A percentile compares a stretch with the other conserved stretches of the same genome.
Conservation (phyloP, 2,329 filamentous ascomycete genomes). For the Alternaria tenuissima region DNA sequence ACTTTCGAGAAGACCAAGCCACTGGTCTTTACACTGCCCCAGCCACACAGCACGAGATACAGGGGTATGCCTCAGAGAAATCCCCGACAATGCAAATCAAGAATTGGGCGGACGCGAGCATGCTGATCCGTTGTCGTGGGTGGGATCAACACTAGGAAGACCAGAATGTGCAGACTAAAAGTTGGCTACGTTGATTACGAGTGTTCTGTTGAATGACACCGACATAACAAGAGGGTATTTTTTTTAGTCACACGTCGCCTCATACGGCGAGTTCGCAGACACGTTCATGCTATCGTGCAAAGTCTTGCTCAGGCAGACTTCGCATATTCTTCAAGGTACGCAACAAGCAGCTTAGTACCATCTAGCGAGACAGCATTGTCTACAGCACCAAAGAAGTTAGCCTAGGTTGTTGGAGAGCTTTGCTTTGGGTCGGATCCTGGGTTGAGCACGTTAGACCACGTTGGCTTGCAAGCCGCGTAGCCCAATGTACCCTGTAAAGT, state of each 20-base stretch:
- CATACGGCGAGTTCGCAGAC: slow-evolving; percentile 15
- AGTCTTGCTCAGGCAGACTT: slow-evolving; percentile 34
- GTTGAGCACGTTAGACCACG: slow-evolving; percentile 6
- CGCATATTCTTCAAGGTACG: slow-evolving; percentile 70
- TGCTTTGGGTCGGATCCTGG: slow-evolving; percentile 11
- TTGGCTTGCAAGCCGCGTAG: slow-evolving; percentile 8
- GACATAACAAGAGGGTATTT: not conserved
- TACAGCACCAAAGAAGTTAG: slow-evolving; percentile 33
- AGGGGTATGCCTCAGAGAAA: slow-evolving; percentile 26
- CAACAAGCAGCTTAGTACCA: slow-evolving; percentile 72
- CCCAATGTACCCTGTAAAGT: slow-evolving; percentile 23
- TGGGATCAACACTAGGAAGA: slow-evolving; percentile 6
- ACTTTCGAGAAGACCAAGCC: slow-evolving; percentile 29
- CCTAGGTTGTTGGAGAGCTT: slow-evolving; percentile 16
- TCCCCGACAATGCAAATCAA: slow-evolving; percentile 28
- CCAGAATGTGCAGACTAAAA: slow-evolving; percentile 25
- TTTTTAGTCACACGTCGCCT: not conserved
- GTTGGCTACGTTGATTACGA: slow-evolving; percentile 19
- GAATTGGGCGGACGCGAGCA: slow-evolving; percentile 22
- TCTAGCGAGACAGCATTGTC: slow-evolving; percentile 80
- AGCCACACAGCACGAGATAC: slow-evolving; percentile 14
- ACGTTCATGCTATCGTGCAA: slow-evolving; percentile 21
- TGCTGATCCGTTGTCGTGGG: slow-evolving; percentile 8
- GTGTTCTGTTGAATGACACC: slow-evolving; percentile 40
- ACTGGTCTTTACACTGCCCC: slow-evolving; percentile 2